These are phyloP conservation scores for Amesomyces nigricolor DNA, from an alignment of 2,329 filamentous ascomycete species.

Conservation along the genomic window DNA sequence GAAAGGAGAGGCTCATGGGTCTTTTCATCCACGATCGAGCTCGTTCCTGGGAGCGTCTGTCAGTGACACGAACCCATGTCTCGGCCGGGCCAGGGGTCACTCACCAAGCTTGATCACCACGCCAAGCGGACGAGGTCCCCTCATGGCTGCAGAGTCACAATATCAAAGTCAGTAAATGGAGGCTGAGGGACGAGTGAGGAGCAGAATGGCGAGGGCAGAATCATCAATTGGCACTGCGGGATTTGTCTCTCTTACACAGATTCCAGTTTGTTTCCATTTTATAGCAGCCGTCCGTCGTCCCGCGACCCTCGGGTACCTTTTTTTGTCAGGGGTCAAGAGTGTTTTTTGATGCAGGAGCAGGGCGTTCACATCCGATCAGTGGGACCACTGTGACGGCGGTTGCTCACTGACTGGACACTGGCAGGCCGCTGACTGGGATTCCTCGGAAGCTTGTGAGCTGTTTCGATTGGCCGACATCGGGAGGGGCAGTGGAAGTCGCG, in stretches of 20 bases:
- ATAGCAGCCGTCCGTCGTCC: background rate
- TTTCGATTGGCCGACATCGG: slow-evolving; percentile 21
- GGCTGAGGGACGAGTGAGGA: background rate
- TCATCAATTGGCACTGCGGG: slow-evolving; percentile 4
- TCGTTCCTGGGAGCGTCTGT: slow-evolving; percentile 63
- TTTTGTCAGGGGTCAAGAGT: slow-evolving; percentile 6
- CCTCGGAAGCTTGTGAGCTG: slow-evolving; percentile 1
- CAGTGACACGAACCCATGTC: background rate
- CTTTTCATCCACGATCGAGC: slow-evolving; percentile 96
- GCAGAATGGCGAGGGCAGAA: background rate
- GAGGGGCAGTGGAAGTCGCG: slow-evolving; percentile 2
- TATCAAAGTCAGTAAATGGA: slow-evolving; percentile 7
- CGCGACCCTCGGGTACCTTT: background rate
- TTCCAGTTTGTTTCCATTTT: slow-evolving; percentile 18
- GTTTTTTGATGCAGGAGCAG: slow-evolving; percentile 13
- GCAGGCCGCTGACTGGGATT: background rate
- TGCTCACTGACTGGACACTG: background rate
- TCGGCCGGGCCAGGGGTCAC: slow-evolving; percentile 24
- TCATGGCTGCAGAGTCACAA: slow-evolving; percentile 49
- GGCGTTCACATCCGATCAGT: slow-evolving; percentile 11
- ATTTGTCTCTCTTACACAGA: slow-evolving; percentile 19
- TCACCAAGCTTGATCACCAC: slow-evolving; percentile 85
- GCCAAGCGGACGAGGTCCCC: slow-evolving; percentile 59
- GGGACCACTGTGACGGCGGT: slow-evolving; percentile 5
- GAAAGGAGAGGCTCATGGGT: slow-evolving; percentile 91